Base-by-base conservation (phyloP, 1,284 basidiomycete genomes). In the Salmacisia buchloeana region DNA sequence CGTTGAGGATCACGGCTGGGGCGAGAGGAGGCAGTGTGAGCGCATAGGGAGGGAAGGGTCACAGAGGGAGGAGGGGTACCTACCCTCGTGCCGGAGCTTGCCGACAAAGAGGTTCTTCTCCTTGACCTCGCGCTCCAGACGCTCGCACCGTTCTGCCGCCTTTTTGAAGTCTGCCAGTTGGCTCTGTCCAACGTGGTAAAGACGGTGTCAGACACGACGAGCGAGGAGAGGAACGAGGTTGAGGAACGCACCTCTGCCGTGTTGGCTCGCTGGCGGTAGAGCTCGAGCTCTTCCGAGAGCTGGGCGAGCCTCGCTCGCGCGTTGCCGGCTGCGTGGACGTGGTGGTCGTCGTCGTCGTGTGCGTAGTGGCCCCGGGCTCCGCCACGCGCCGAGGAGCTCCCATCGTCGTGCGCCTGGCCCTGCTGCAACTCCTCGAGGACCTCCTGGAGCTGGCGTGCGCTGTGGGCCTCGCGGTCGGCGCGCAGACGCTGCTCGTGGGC, bases 391-490 rank as follows among this genome's bases (percentile, higher is more conserved):
- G 52, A 21, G n/a, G 33, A 38, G 56, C 18, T 35, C 3, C 1
- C 23, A 25, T 12, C 46, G 6, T 38, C 6, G n/a, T 4, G 29
- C 18, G n/a, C 36, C 25, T 7, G 46, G 94, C 92, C 88, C 64
- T 86, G 83, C 82, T 97, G 92, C 80, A 98, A 97, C 80, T 98
- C 96, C 77, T 91, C 88, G 66, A 99, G 82, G 1, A 98, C 94
- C 6, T 89, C 88, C 80, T 97, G 91, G 63, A 99, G 81, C 79
- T 97, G 96, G 2, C 81, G 82, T 1, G 88, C 86, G 71, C 88
- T 89, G 81, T 90, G 87, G 63, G 83, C 84, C 75, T 97, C 93
- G 15, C 82, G 81, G 61, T 87, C 85, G 31, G 89, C 81, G 60
- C 88, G 86, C 0, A 80, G 81, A n/a, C 80, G 79, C 2, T 86